Percentiles rank a stretch among this genome's conserved stretches.
Evolutionary conservation across 1,284 basidiomycete genomes (phyloP).

Genomic region (Athelia psychrophila): DNA sequence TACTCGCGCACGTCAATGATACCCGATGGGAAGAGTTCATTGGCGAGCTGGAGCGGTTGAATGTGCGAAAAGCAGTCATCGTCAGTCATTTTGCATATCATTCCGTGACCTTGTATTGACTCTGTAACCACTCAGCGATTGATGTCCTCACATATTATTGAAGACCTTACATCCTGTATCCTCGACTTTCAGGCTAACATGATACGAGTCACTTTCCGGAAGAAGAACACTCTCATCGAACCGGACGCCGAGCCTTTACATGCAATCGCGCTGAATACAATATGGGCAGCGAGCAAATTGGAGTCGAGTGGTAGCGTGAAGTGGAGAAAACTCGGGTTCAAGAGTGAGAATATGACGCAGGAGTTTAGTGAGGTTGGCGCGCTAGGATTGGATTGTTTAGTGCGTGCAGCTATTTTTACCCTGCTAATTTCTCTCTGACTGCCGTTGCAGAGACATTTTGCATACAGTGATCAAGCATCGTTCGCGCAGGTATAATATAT

Average conservation of each 20-base stretch:
- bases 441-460: conserved; percentile 57
- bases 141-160: conserved; percentile 84
- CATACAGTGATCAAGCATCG: conserved; percentile 69
- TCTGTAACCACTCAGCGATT: conserved; percentile 54
- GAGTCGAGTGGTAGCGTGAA: conserved; percentile 49
- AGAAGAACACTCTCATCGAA: conserved; percentile 77
- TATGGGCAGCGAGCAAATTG: conserved; percentile 69
- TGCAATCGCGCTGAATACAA: conserved; percentile 59
- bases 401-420: conserved; percentile 31
- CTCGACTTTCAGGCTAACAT: conserved; percentile 92
- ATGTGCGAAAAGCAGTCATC: conserved; percentile 81
- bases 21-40: conserved; percentile 78
- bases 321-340: conserved; percentile 82
- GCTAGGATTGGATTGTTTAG: conserved; percentile 84
- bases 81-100: conserved; percentile 42
- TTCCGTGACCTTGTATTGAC: not conserved
- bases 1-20: conserved; percentile 77
- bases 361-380: conserved; percentile 87
- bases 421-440: conserved; percentile 6
- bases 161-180: conserved; percentile 84
- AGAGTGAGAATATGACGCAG: conserved; percentile 73
- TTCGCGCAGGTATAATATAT: conserved; percentile 83
- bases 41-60: conserved; percentile 73
- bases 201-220: conserved; percentile 76
- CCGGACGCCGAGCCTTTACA: conserved; percentile 63